These are phyloP conservation scores for Colletotrichum scovillei DNA, from an alignment of 2,329 filamentous ascomycete species.

Conservation along the genomic window DNA sequence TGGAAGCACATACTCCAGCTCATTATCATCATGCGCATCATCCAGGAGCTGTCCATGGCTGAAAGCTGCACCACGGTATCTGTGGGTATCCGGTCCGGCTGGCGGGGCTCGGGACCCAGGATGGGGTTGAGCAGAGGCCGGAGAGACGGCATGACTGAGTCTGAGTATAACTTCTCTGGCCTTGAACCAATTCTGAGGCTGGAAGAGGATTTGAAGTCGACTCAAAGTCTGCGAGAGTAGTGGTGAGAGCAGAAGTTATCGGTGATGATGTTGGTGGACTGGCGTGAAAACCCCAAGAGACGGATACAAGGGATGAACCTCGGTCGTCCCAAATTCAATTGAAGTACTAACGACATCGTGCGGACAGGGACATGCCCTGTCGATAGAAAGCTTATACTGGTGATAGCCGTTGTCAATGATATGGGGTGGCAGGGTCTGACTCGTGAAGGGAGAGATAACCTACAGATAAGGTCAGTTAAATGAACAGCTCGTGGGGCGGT, in stretches of 20 bases:
- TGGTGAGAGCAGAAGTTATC: too few species aligned
- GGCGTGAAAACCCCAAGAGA: not conserved
- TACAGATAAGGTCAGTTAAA: constrained; percentile 8
- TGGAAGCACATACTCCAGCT: constrained; percentile 54
- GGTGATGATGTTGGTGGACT: not conserved
- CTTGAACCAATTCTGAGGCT: not conserved
- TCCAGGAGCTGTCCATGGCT: constrained; percentile 46
- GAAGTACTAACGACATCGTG: not conserved
- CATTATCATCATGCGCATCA: constrained; percentile 44
- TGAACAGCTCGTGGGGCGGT: constrained; percentile 12
- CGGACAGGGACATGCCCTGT: constrained; percentile 14
- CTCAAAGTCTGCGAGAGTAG: too few species aligned
- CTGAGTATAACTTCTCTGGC: too few species aligned
- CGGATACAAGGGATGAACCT: not conserved
- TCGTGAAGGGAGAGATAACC: constrained; percentile 15
- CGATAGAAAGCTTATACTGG: not conserved
- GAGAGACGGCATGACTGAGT: not conserved
- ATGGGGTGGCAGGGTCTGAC: constrained; percentile 13
- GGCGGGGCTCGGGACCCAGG: constrained; percentile 11
- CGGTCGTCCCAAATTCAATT: not conserved
- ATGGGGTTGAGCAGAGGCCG: constrained; percentile 25
- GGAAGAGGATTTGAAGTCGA: too few species aligned
- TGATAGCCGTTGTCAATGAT: not conserved
- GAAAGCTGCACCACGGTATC: constrained; percentile 40
- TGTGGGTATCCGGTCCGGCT: constrained; percentile 4